Conservation (phyloP, 2,329 filamentous ascomycete genomes). For the Karstenula rhodostoma region DNA sequence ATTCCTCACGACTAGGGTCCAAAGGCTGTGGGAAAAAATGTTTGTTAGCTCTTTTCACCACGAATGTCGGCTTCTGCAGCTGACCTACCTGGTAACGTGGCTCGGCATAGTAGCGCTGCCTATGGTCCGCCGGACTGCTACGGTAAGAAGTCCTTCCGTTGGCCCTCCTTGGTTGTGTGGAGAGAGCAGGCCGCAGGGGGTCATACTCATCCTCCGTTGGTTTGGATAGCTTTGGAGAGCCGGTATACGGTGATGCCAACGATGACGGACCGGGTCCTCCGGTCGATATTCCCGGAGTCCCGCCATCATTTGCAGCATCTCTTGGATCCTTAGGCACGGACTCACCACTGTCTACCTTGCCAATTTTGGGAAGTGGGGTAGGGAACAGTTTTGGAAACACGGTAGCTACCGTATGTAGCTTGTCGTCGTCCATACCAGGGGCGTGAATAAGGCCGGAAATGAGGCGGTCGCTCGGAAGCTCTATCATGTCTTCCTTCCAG, state of each 20-base stretch:
- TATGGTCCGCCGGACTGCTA: constrained; percentile 36
- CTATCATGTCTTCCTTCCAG: constrained; percentile 70
- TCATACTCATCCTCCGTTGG: constrained; percentile 59
- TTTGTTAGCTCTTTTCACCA: constrained; percentile 26
- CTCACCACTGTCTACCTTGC: constrained; percentile 43
- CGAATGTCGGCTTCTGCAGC: constrained; percentile 12
- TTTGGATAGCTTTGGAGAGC: constrained; percentile 44
- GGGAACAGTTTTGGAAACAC: constrained; percentile 59
- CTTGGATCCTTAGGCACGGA: constrained; percentile 43
- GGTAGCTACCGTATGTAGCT: constrained; percentile 60
- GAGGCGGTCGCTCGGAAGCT: constrained; percentile 62
- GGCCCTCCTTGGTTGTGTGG: constrained; percentile 23
- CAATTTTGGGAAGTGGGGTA: constrained; percentile 53
- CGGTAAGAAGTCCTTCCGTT: constrained; percentile 33
- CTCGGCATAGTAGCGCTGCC: constrained; percentile 41
- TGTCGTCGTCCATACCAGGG: constrained; percentile 65
- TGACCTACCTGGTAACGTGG: constrained; percentile 47
- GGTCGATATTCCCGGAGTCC: constrained; percentile 26
- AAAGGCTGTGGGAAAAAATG: constrained; percentile 32
- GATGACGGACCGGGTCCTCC: constrained; percentile 34
- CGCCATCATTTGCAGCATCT: constrained; percentile 25
- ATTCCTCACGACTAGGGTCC: constrained; percentile 40
- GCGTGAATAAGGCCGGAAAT: constrained; percentile 60
- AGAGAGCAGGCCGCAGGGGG: constrained; percentile 51
- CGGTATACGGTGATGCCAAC: constrained; percentile 32